Evolutionary conservation across 345 rosid genomes (phyloP), one percentile per base, ranked within the genome.

Genomic region (Carallia brachiata): DNA sequence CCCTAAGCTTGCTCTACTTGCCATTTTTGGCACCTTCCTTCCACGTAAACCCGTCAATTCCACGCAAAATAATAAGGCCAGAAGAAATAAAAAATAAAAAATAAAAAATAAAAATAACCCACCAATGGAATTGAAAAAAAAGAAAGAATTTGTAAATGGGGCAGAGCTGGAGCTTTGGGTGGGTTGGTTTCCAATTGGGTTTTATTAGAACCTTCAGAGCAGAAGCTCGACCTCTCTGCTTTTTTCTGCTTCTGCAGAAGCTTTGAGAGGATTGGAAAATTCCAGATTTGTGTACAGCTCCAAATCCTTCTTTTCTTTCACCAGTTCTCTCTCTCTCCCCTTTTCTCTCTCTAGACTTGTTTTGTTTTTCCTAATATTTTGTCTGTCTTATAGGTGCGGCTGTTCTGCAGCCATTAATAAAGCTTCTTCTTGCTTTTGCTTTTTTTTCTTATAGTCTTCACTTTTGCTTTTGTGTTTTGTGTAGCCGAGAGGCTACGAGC

Each of bases 341-440:
- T n/a, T 44, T 44, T 75, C 68, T 68, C 57, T 31, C 53, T 57
- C 30, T 63, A 28, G 56, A 34, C 19, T 36, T 4, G 3, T 27
- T 36, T 13, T 40, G 19, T 36, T 5, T 47, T 1, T 53, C 28
- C 27, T 55, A 23, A 28, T 9, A 28, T 6, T 13, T 34, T 23
- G 19, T 31, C 40, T 59, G 73, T 50, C 4, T 3, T 10, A 70
- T 57, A 50, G 75, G 74, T 32, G 48, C 39, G 67, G 73, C 70
- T 74, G 50, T 15, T 44, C 82, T 75, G 79, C 58, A 61, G 67
- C 77, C 58, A 37, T 31, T 65, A 66, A 52, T 65, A 66, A 52
- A 64, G 69, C 64, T 28, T 36, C 4, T 52, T 23, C 4, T 52
- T 23, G 72, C 61, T 79, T 73, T 82, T 80, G 69, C 75, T 78